A percentile compares a stretch with the other conserved stretches of the same genome.
Evolutionary conservation across 495 filamentous ascomycete genomes (phyloP).

Genomic region (Aspergillus cavernicola): DNA sequence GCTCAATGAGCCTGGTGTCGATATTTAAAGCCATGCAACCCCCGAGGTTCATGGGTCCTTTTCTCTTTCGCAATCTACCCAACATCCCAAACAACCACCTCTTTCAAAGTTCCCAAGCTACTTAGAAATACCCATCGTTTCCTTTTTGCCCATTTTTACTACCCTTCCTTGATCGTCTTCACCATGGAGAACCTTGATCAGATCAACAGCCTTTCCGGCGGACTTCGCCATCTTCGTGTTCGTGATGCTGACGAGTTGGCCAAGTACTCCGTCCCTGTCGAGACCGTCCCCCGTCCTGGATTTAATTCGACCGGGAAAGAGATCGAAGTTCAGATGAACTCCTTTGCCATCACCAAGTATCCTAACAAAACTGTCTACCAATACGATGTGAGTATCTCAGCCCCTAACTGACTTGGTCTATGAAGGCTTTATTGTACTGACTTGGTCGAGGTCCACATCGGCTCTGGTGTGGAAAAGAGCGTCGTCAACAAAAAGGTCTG

Average conservation of each 20-base stretch:
- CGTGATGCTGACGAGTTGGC: slow-evolving; percentile 23
- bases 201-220: slow-evolving; percentile 22
- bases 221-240: slow-evolving; percentile 24
- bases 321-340: slow-evolving; percentile 64
- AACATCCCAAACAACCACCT: background rate
- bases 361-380: slow-evolving; percentile 61
- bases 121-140: background rate
- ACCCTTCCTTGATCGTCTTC: background rate
- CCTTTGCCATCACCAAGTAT: slow-evolving; percentile 59
- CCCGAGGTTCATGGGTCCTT: slow-evolving; percentile 8
- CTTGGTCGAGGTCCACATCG: slow-evolving; percentile 54
- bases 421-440: background rate
- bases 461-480: slow-evolving; percentile 56
- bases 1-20: background rate
- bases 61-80: slow-evolving; percentile 6
- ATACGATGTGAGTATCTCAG: slow-evolving; percentile 70
- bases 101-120: background rate
- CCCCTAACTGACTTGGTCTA: background rate
- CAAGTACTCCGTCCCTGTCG: slow-evolving; percentile 27
- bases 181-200: slow-evolving; percentile 21
- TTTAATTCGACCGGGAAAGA: slow-evolving; percentile 57
- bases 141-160: background rate
- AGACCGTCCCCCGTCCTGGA: slow-evolving; percentile 39
- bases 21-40: slow-evolving; percentile 6
- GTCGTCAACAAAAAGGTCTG: slow-evolving; percentile 69